Evolutionary conservation across 495 filamentous ascomycete species (phyloP), one percentile per base, ranked within the genome.

Genomic region (Extremus antarcticus): DNA sequence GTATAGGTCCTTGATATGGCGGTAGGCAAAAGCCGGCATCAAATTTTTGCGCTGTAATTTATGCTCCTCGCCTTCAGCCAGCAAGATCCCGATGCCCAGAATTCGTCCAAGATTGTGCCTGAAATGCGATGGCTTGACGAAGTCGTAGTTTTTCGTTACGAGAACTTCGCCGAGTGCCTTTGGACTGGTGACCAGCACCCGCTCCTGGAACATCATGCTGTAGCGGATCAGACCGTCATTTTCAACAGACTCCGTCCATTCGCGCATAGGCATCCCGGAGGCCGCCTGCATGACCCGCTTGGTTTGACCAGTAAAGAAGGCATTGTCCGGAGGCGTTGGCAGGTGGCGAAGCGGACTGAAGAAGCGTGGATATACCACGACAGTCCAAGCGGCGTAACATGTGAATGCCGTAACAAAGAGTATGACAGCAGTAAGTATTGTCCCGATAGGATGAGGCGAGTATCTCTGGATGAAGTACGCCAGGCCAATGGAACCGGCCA

Each of bases 31-130:
- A 0, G 88, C 90, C 1, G 89, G 90, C 74, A 86, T 79, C 1
- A 95, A 74, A 48, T 83, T 81, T 62, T 82, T 87, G 13, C 90
- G 76, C 74, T 94, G 89, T 45, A 75, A 73, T 73, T 83, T 88
- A 64, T 95, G 89, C 56, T 87, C 87, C 13, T 90, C 84, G 20
- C 90, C 90, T 67, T 96, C 90, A 1, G 87, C 84, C 4, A 95
- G 73, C 11, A 95, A 70, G 0, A 97, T 59, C 0, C 91, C 90
- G 43, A 85, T 65, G 0, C 91, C 91, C 7, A 91, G 67, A 3
- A 94, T 66, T 3, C 77, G 77, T 19, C 78, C 77, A 24, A 97
- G 59, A 3, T 71, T 74, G 15, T 66, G 61, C 2, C 78, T 73
- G 21, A 90, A 49, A 2, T 74, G 62, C 0, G 43, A 25, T 0